phyloP scores from a whole-genome alignment of 2,329 filamentous ascomycete species.

The Malbranchea cinnamomea region DNA sequence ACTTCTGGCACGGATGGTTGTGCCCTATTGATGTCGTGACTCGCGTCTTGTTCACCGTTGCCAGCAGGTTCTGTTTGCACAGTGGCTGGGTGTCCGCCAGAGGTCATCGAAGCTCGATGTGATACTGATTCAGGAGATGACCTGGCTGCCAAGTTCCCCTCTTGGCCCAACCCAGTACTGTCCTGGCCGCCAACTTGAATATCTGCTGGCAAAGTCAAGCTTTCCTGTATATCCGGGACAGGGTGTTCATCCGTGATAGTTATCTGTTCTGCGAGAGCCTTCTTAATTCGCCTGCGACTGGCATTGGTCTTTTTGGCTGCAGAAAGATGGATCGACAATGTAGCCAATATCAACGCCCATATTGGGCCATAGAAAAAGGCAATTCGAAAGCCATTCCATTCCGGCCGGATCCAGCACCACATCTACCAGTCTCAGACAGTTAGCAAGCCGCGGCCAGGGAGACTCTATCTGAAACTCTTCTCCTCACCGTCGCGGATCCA shows the following conservation, averaged over 20 bases:
- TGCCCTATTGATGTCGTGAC: no score
- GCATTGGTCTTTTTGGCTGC: slow-evolving; percentile 27
- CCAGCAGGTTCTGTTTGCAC: no score
- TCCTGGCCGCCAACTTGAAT: no score
- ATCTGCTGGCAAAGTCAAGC: no score
- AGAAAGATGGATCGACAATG: slow-evolving; percentile 26
- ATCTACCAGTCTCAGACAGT: slow-evolving; percentile 35
- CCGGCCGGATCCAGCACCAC: slow-evolving; percentile 63
- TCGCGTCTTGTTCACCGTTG: no score
- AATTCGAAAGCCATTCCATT: slow-evolving; percentile 59
- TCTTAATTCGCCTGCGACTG: slow-evolving; percentile 28
- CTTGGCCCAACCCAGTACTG: no score
- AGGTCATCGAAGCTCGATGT: no score
- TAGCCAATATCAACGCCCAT: slow-evolving; percentile 27
- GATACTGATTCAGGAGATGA: no score
- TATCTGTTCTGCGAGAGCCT: background rate
- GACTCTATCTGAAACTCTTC: background rate
- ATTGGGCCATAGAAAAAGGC: slow-evolving; percentile 51
- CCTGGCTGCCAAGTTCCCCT: no score
- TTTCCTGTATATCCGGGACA: no score
- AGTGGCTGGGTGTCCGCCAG: no score
- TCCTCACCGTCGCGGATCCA: slow-evolving; percentile 49
- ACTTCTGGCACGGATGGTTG: no score
- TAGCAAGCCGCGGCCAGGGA: background rate
- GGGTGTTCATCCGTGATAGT: background rate